A percentile compares a stretch with the other conserved stretches of the same genome.
Conservation (phyloP, 2,329 filamentous ascomycete genomes). For the Arthrobotrys pseudoclavata region DNA sequence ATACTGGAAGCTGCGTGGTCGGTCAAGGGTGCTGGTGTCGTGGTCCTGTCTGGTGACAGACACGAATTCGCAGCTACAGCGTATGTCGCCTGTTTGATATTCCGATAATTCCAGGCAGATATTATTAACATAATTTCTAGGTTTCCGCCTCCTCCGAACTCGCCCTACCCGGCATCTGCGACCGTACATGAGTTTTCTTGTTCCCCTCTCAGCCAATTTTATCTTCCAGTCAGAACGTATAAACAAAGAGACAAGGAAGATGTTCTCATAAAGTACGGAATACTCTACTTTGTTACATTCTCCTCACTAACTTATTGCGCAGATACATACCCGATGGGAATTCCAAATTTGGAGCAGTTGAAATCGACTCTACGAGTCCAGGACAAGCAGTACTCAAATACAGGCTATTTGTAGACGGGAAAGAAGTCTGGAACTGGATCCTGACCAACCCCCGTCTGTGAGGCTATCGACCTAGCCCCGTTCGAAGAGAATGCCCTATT, state of each 20-base stretch:
- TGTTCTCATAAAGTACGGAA: conserved; percentile 80
- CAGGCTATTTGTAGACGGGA: conserved; percentile 83
- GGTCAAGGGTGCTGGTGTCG: conserved; percentile 78
- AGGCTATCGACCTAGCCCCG: not conserved
- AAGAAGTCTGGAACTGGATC: conserved; percentile 77
- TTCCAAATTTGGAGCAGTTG: conserved; percentile 87
- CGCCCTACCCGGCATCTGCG: conserved; percentile 74
- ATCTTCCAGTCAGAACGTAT: conserved; percentile 86
- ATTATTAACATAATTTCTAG: conserved; percentile 25
- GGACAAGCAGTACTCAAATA: conserved; percentile 82
- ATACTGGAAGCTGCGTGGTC: conserved; percentile 95
- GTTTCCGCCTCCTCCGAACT: conserved; percentile 74
- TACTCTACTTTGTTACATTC: not conserved
- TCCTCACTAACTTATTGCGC: conserved; percentile 57
- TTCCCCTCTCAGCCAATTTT: conserved; percentile 93
- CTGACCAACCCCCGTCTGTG: conserved; percentile 40
- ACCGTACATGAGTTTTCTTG: conserved; percentile 91
- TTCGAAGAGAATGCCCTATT: not conserved
- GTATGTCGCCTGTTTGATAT: conserved; percentile 68
- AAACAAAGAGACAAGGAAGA: conserved; percentile 84
- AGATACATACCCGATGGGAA: conserved; percentile 86
- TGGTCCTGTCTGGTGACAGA: conserved; percentile 90
- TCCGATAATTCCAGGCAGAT: conserved; percentile 26
- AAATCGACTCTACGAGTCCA: conserved; percentile 77
- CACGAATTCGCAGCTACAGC: conserved; percentile 96